A percentile compares a stretch with the other conserved stretches of the same genome.
Evolutionary conservation across 2,329 filamentous ascomycete species (phyloP).

Genomic region (Fusarium sulawesiense): DNA sequence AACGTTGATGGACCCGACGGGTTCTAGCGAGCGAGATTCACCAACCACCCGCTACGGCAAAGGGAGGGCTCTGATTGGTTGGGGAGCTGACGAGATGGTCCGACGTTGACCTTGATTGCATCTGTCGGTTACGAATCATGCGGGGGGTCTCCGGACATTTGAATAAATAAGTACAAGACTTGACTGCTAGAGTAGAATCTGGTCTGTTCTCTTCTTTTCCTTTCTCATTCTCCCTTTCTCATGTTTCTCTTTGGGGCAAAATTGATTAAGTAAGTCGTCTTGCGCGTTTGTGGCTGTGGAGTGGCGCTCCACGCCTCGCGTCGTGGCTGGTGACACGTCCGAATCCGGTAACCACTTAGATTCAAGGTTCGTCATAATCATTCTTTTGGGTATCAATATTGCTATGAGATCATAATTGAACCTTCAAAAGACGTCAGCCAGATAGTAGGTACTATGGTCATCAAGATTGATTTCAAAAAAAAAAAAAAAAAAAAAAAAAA

Average conservation of each 20-base stretch:
- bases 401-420: neutral
- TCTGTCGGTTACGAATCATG: slow-evolving; percentile 8
- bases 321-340: slow-evolving; percentile 33
- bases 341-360: slow-evolving; percentile 22
- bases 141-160: slow-evolving; percentile 2
- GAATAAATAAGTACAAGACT: neutral
- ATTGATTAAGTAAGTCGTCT: slow-evolving; percentile 6
- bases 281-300: slow-evolving; percentile 38
- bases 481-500: neutral
- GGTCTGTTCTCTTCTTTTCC: neutral
- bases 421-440: neutral
- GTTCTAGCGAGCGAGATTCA: slow-evolving; percentile 17
- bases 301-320: slow-evolving; percentile 15
- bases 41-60: slow-evolving; percentile 25
- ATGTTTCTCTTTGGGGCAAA: neutral
- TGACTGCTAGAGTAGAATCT: neutral
- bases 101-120: slow-evolving; percentile 2
- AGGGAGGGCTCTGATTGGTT: slow-evolving; percentile 20
- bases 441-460: neutral
- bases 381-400: neutral
- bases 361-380: slow-evolving; percentile 6
- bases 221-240: neutral
- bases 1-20: slow-evolving; percentile 12
- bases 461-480: neutral
- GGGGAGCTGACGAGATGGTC: neutral